phyloP scores from a whole-genome alignment of 2,329 filamentous ascomycete species.

The Microdochium nivale region DNA sequence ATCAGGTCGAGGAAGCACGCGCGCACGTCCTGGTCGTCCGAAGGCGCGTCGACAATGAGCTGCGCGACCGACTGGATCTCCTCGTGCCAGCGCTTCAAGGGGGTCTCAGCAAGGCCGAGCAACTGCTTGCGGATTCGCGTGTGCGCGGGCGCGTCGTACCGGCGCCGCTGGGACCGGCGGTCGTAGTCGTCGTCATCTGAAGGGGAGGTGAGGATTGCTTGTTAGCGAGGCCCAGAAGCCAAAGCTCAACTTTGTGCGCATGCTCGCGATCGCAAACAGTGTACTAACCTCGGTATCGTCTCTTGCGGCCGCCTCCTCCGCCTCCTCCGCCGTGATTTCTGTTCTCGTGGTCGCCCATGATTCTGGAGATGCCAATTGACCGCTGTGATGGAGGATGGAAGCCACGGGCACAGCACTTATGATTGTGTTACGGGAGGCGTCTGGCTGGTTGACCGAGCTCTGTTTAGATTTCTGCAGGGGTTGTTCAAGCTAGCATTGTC shows the following conservation, averaged over 20 bases:
- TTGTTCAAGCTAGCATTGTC: background rate
- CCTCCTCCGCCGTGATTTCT: conserved; percentile 37
- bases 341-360: conserved; percentile 50
- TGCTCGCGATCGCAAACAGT: conserved; percentile 26
- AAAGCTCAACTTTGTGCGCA: conserved; percentile 63
- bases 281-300: conserved; percentile 67
- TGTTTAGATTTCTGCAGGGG: background rate
- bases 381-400: conserved; percentile 1
- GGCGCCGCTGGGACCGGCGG: conserved; percentile 62
- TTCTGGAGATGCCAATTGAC: background rate
- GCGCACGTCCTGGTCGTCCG: conserved; percentile 74
- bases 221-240: conserved; percentile 47
- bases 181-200: conserved; percentile 70
- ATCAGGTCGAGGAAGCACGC: conserved; percentile 64
- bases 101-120: conserved; percentile 72
- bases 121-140: conserved; percentile 71
- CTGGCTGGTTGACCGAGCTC: background rate
- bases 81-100: conserved; percentile 68
- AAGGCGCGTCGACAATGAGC: conserved; percentile 64
- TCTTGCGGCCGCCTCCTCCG: conserved; percentile 59
- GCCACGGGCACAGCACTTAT: background rate
- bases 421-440: background rate
- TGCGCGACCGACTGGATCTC: conserved; percentile 69
- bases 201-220: background rate
- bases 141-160: conserved; percentile 62